Conservation (phyloP, 176 grass and related monocot genomes). For the Melocanna baccifera region DNA sequence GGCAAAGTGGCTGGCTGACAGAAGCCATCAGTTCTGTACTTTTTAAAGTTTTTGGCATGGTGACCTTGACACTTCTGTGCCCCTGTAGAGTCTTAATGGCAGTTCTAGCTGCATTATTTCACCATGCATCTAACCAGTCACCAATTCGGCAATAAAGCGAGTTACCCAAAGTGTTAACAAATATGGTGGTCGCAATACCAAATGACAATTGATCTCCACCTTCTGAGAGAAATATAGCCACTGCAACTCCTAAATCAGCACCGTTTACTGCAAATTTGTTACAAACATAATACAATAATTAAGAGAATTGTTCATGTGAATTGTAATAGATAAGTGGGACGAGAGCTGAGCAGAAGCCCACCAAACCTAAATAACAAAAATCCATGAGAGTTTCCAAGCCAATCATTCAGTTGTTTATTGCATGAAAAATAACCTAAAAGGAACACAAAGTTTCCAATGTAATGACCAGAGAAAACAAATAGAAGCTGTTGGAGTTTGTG, state of each 20-base stretch:
- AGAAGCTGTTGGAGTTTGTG: not conserved
- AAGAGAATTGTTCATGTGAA: not conserved
- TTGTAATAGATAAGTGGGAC: not conserved
- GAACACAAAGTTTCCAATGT: not conserved
- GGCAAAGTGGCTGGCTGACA: not conserved
- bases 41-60: not conserved
- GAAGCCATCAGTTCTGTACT: not conserved
- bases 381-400: not conserved
- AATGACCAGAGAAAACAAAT: not conserved
- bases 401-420: not conserved
- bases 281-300: not conserved
- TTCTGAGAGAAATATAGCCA: not conserved
- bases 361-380: not conserved
- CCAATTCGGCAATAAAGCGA: not conserved
- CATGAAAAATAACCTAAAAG: not conserved
- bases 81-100: not conserved
- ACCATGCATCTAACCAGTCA: not conserved
- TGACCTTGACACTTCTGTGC: not conserved
- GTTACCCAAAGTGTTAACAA: not conserved
- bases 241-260: not conserved
- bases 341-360: not conserved
- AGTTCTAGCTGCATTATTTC: not conserved
- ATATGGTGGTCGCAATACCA: not conserved
- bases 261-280: not conserved
- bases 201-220: not conserved